Percentiles rank a stretch among this genome's conserved stretches.
Evolutionary conservation across 768 basidiomycete species (phyloP).

Genomic region (Russula lepida): DNA sequence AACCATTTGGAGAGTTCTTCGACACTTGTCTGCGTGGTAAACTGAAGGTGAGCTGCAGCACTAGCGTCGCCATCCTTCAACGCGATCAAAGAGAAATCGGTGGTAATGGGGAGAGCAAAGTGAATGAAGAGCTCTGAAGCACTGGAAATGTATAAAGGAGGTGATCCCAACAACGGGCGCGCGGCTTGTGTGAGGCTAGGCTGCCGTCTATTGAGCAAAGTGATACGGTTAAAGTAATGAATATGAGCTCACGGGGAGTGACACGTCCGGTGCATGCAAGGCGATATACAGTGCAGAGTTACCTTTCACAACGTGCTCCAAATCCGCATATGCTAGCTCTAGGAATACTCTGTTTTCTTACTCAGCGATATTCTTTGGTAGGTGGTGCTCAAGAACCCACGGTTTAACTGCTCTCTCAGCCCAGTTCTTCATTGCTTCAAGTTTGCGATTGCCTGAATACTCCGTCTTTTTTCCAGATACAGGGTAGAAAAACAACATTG

Average conservation of each 20-base stretch:
- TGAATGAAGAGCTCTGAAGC: conserved; percentile 28
- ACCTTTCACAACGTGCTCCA: conserved; percentile 36
- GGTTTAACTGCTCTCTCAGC: conserved; percentile 64
- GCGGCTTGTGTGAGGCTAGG: conserved; percentile 48
- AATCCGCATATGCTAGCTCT: conserved; percentile 34
- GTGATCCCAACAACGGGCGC: conserved; percentile 40
- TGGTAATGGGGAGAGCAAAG: conserved; percentile 24
- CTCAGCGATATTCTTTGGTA: background rate
- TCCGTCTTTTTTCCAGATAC: conserved; percentile 48
- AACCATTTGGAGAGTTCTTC: conserved; percentile 42
- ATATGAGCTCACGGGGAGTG: conserved; percentile 28
- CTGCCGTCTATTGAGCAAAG: conserved; percentile 26
- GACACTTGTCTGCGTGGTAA: conserved; percentile 13
- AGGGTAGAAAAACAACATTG: conserved; percentile 67
- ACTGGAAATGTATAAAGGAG: conserved; percentile 39
- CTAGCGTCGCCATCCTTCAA: conserved; percentile 51
- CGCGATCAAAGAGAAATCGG: conserved; percentile 58
- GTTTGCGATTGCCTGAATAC: conserved; percentile 62
- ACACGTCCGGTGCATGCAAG: conserved; percentile 35
- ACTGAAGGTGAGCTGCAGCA: conserved; percentile 39
- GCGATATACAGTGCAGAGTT: conserved; percentile 54
- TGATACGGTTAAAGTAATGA: background rate
- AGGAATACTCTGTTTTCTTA: conserved; percentile 28
- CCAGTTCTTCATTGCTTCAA: conserved; percentile 66
- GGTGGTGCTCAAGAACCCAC: conserved; percentile 38